These are phyloP conservation scores for Hippophae rhamnoides DNA, from an alignment of 306 rosid genomes.

Conservation along the genomic window DNA sequence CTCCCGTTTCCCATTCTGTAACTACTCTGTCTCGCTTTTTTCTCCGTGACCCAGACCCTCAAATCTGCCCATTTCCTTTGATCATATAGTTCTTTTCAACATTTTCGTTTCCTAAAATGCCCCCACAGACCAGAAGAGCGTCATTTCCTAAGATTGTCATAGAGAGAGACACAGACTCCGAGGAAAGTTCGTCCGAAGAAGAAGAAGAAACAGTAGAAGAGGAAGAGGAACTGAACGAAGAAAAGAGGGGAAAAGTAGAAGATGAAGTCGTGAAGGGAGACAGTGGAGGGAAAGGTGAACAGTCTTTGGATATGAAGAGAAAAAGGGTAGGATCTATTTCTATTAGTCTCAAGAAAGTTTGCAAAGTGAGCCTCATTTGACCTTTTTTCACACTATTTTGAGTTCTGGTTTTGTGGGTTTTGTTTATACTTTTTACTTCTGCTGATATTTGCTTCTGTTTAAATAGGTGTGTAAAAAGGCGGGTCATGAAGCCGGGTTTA, in stretches of 20 bases:
- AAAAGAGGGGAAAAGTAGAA: constrained; percentile 18
- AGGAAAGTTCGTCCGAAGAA: constrained; percentile 64
- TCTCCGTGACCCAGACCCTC: background rate
- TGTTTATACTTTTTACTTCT: constrained; percentile 1
- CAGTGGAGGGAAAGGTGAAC: constrained; percentile 26
- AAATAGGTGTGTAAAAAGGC: constrained; percentile 71
- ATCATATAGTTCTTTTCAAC: background rate
- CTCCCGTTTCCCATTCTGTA: background rate
- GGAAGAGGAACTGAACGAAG: constrained; percentile 15
- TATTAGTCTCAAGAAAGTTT: constrained; percentile 64
- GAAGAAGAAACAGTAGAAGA: constrained; percentile 29
- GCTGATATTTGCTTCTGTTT: constrained; percentile 1
- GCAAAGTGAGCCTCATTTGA: constrained; percentile 42
- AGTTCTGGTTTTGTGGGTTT: background rate
- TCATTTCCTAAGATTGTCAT: constrained; percentile 56
- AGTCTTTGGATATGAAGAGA: constrained; percentile 25
- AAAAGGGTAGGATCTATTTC: constrained; percentile 61
- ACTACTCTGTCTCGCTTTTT: background rate
- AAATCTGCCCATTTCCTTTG: background rate
- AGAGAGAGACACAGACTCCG: constrained; percentile 67
- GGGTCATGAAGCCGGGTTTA: constrained; percentile 95
- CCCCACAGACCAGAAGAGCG: constrained; percentile 52
- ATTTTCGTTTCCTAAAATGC: constrained; percentile 27
- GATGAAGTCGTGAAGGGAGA: constrained; percentile 19
- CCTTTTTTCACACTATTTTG: background rate